Base-by-base conservation (phyloP, 441 rosid genomes). In the Eutrema salsugineum region DNA sequence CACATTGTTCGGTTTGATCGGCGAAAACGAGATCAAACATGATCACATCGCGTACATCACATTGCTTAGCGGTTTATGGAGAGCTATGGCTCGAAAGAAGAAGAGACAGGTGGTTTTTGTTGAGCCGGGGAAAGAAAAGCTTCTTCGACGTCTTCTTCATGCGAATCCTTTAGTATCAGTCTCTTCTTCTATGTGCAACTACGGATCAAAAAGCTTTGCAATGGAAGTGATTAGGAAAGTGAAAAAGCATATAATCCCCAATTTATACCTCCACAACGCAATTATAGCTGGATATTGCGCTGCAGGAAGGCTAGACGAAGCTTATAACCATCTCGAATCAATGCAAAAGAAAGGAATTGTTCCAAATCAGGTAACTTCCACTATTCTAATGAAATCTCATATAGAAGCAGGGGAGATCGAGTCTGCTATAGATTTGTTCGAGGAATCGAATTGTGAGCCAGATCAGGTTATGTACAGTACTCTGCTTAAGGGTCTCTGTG, bases 281-380 rank as follows among this genome's bases (percentile, higher is more conserved):
- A 76, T 83, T 33, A 79, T 87, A 40, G 72, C 75, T 24, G 91
- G 84, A 28, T 81, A 84, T 28, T 80, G 85, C 65, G 47, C 78
- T 51, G 84, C 79, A 20, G 80, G 83, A 46, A 79, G 76, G 77
- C 81, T 82, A 47, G 78, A 72, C 48, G 88, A 86, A 72, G 93
- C 90, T 1, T 76, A 77, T 73, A 73, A 58, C 73, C 87, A 86
- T 71, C 73, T 85, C 5, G 77, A 80, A 60, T 60, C 77, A 73
- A 87, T 86, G 93, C 78, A 79, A 68, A 73, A 53, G 36, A 81
- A 83, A 66, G 87, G 83, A 22, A 24, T 86, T 59, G 40, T n/a
- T 64, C 93, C 91, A 56, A 85, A 90, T 80, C 76, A 78, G 66
- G 96, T 86, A 70, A 86, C 91, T 20, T 90, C 59, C 63, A 85